Evolutionary conservation across 257 asterid genomes (phyloP).

Genomic region (Jacaranda mimosifolia): DNA sequence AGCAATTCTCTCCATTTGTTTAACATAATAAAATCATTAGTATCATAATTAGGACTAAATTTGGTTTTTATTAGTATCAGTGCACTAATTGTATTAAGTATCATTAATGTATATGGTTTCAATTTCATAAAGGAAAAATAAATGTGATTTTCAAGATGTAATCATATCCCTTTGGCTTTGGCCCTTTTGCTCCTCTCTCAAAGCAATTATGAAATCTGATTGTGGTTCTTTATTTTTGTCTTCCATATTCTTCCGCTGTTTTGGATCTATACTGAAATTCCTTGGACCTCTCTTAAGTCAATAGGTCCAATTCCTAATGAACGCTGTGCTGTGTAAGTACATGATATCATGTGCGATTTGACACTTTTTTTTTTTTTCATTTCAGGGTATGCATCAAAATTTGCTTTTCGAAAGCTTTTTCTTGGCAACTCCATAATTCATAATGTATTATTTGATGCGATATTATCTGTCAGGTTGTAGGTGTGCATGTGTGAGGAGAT

Average conservation of each 20-base stretch:
- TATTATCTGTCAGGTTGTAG: not conserved
- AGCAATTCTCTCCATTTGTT: not conserved
- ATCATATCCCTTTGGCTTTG: conserved; percentile 36
- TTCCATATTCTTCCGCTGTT: not conserved
- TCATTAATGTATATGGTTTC: not conserved
- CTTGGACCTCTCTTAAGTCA: not conserved
- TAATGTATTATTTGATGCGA: not conserved
- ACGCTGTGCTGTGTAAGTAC: not conserved
- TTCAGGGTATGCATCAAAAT: conserved; percentile 9
- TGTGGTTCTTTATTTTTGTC: not conserved
- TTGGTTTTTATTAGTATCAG: not conserved
- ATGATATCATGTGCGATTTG: not conserved
- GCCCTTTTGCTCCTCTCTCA: conserved; percentile 42
- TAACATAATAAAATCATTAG: conserved; percentile 44
- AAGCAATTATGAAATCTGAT: conserved; percentile 41
- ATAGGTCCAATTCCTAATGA: not conserved
- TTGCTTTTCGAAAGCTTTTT: not conserved
- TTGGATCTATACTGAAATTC: not conserved
- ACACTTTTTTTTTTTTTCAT: not conserved
- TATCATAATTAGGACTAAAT: conserved; percentile 37
- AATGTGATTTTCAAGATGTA: conserved; percentile 30
- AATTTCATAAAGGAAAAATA: not conserved
- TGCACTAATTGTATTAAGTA: not conserved
- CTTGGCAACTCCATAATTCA: not conserved
- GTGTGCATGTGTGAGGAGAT: not conserved